These are phyloP conservation scores for Perkinsus olseni DNA, from an alignment of 169 alveolate species.

Conservation along the genomic window DNA sequence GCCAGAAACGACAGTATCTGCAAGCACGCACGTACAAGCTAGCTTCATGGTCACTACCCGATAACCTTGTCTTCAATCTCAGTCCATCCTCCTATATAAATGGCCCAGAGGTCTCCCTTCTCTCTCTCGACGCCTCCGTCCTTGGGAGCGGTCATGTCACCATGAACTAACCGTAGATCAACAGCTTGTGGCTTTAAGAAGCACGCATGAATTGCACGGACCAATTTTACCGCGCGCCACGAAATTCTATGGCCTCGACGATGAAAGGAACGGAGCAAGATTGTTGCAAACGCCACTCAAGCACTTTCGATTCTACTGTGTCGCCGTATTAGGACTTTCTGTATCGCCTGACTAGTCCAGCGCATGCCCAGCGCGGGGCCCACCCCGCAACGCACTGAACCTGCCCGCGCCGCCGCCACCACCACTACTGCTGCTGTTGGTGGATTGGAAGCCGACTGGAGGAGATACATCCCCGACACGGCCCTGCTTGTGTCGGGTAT, in stretches of 20 bases:
- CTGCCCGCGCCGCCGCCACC: background rate
- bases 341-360: background rate
- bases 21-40: background rate
- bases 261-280: background rate
- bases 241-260: background rate
- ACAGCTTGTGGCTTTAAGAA: background rate
- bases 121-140: background rate
- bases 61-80: background rate
- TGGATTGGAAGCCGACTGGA: background rate
- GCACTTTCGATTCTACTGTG: too few relatives aligned
- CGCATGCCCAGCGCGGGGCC: conserved; percentile 2
- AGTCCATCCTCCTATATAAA: background rate
- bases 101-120: background rate
- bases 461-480: background rate
- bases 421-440: background rate
- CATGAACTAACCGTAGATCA: background rate
- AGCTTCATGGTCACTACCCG: background rate
- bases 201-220: too few relatives aligned
- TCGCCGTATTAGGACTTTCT: background rate
- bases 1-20: background rate
- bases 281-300: background rate
- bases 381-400: background rate
- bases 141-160: background rate
- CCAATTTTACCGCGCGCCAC: background rate
- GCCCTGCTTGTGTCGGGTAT: background rate